Percentiles rank a stretch among this genome's conserved stretches.
Evolutionary conservation across 78 protist genomes (phyloP).

Genomic region (Dictyostelium firmibasis): DNA sequence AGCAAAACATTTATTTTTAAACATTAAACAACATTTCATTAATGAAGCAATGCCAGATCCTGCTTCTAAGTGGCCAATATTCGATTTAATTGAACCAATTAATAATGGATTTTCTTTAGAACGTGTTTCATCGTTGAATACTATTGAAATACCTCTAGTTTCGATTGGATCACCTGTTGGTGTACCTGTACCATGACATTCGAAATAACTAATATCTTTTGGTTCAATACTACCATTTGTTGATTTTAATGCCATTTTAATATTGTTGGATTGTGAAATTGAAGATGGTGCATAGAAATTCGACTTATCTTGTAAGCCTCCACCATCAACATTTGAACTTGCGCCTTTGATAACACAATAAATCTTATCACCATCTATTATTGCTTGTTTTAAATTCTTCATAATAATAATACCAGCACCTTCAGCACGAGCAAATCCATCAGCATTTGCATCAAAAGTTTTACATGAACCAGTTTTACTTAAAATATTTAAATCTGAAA

Average conservation of each 20-base stretch:
- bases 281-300: background rate
- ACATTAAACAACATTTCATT: constrained; percentile 39
- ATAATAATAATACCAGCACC: background rate
- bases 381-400: background rate
- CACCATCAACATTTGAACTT: constrained; percentile 22
- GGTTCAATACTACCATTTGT: constrained; percentile 20
- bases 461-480: constrained; percentile 74
- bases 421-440: constrained; percentile 90
- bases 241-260: background rate
- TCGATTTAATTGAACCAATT: background rate
- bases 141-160: constrained; percentile 37
- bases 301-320: background rate
- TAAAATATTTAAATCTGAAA: constrained; percentile 28
- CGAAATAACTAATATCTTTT: constrained; percentile 39
- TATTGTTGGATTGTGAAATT: background rate
- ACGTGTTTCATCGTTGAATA: constrained; percentile 4
- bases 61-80: constrained; percentile 74
- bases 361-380: constrained; percentile 6
- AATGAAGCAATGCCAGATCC: constrained; percentile 41
- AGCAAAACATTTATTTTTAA: constrained; percentile 39
- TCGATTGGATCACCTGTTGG: constrained; percentile 79
- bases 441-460: constrained; percentile 84
- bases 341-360: constrained; percentile 26
- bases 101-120: background rate
- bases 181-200: constrained; percentile 84